Evolutionary conservation across 495 filamentous ascomycete species (phyloP).

Genomic region (Hyaloscypha hepaticicola): DNA sequence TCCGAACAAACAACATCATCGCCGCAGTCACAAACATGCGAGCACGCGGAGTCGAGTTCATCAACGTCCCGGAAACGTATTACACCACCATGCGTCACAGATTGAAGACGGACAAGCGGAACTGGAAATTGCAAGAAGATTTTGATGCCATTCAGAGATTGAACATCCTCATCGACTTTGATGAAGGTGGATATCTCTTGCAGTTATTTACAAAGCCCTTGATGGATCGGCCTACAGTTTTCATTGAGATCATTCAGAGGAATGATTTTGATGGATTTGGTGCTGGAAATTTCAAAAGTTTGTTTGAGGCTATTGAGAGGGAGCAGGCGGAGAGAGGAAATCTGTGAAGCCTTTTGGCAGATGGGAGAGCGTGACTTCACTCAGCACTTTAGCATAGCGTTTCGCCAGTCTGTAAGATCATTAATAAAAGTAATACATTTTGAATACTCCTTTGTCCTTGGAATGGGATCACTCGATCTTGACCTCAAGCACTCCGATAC

Average conservation of each 20-base stretch:
- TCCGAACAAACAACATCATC: slow-evolving; percentile 78
- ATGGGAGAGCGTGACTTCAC: not conserved
- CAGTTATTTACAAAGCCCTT: slow-evolving; percentile 90
- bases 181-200: slow-evolving; percentile 80
- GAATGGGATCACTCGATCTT: too few relatives aligned
- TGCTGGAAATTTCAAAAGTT: slow-evolving; percentile 89
- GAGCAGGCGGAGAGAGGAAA: slow-evolving; percentile 85
- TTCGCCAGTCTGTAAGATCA: not conserved
- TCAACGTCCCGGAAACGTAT: slow-evolving; percentile 77
- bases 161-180: slow-evolving; percentile 89
- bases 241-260: slow-evolving; percentile 90
- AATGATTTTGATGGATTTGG: slow-evolving; percentile 87
- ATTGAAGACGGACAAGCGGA: slow-evolving; percentile 48
- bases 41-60: slow-evolving; percentile 83
- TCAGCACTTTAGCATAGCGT: not conserved
- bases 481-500: too few relatives aligned
- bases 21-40: slow-evolving; percentile 69
- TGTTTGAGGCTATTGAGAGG: slow-evolving; percentile 90
- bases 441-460: not conserved
- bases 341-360: slow-evolving; percentile 41
- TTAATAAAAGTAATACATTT: not conserved
- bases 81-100: slow-evolving; percentile 73
- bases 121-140: slow-evolving; percentile 66
- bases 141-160: slow-evolving; percentile 68
- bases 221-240: slow-evolving; percentile 90